Evolutionary conservation across 106 monocot species (phyloP).

Genomic region (Apostasia ramifera): DNA sequence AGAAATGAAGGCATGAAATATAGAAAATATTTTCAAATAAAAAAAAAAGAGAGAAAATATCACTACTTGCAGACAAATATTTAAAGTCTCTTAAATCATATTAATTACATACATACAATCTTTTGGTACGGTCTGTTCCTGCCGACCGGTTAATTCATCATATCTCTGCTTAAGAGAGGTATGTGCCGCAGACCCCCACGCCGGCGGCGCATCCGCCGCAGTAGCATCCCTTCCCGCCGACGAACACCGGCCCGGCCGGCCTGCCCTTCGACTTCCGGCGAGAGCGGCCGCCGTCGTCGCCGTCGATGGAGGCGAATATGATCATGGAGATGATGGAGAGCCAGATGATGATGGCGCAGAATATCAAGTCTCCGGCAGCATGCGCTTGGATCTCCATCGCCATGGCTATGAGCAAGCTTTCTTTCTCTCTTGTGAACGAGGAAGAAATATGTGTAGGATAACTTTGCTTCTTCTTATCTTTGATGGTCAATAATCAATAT

Average conservation of each 20-base stretch:
- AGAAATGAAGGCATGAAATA: too few species aligned
- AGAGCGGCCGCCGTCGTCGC: background rate
- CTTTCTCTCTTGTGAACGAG: background rate
- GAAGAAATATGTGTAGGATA: too few species aligned
- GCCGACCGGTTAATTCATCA: too few species aligned
- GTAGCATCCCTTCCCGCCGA: background rate
- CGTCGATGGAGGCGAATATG: slow-evolving; percentile 4
- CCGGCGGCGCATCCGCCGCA: slow-evolving; percentile 1
- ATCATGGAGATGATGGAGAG: slow-evolving; percentile 11
- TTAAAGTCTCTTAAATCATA: too few species aligned
- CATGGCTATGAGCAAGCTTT: background rate
- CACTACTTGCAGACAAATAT: too few species aligned
- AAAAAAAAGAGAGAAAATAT: too few species aligned
- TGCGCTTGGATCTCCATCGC: background rate
- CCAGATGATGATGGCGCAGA: slow-evolving; percentile 5
- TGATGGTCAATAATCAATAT: too few species aligned
- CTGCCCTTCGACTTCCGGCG: background rate
- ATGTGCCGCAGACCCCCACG: slow-evolving; percentile 8
- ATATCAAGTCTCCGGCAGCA: background rate
- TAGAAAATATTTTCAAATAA: too few species aligned
- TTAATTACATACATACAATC: too few species aligned
- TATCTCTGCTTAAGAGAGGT: slow-evolving; percentile 2
- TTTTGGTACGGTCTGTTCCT: too few species aligned
- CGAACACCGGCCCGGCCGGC: background rate
- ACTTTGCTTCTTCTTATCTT: too few species aligned